phyloP scores from a whole-genome alignment of 371 early-diverging fungal species.

The Mucor mucedo region DNA sequence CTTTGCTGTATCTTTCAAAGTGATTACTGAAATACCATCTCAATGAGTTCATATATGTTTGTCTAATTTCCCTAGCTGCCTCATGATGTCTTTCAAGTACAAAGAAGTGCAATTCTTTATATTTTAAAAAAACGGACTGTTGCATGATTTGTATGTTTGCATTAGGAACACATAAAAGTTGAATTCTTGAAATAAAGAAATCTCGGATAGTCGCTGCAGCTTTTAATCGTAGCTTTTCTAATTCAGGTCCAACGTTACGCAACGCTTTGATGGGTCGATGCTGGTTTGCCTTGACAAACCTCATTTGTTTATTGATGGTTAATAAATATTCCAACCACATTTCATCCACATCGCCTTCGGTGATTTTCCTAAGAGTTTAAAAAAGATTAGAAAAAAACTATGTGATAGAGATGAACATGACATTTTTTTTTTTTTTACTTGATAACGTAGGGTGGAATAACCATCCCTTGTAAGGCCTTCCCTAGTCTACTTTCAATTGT shows the following conservation, averaged over 20 bases:
- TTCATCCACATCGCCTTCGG: constrained; percentile 89
- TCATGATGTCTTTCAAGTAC: constrained; percentile 87
- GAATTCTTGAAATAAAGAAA: constrained; percentile 83
- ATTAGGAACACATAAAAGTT: constrained; percentile 82
- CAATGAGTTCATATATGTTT: constrained; percentile 82
- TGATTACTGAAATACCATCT: constrained; percentile 84
- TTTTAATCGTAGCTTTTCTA: constrained; percentile 84
- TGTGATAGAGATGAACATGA: not conserved
- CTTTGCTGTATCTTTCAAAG: constrained; percentile 86
- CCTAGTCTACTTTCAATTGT: constrained; percentile 72
- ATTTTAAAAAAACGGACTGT: constrained; percentile 85
- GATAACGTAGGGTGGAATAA: constrained; percentile 81
- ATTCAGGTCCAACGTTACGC: constrained; percentile 86
- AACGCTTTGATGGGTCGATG: constrained; percentile 69
- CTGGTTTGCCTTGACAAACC: constrained; percentile 73
- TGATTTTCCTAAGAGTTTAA: constrained; percentile 57
- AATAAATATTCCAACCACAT: constrained; percentile 78
- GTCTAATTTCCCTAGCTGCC: constrained; percentile 85
- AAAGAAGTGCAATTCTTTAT: constrained; percentile 87
- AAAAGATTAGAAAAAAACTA: not conserved
- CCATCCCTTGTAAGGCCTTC: constrained; percentile 79
- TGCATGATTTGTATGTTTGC: constrained; percentile 93
- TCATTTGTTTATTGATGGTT: constrained; percentile 85
- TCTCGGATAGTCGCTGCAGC: constrained; percentile 85
- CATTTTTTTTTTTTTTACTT: constrained; percentile 30